Base-by-base conservation (phyloP, 2,329 filamentous ascomycete species). In the Leptographium lundbergii region DNA sequence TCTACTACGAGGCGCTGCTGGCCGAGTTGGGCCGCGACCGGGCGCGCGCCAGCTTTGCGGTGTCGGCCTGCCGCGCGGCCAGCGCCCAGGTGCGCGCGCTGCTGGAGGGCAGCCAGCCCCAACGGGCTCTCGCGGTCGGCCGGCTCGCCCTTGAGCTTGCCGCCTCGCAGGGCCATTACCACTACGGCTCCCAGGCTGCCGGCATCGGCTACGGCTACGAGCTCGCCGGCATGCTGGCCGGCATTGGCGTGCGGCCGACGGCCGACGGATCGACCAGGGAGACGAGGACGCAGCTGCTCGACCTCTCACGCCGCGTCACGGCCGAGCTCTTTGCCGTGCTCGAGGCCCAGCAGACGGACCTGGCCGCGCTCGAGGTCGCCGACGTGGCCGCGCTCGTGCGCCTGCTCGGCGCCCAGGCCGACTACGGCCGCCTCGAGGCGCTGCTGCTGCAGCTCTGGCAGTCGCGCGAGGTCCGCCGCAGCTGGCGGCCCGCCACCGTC, bases 381-480 rank as follows among this genome's bases (percentile, higher is more conserved):
- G 75, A 78, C 45, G 66, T 80, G 1, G 72, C 72, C 22, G 72
- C 73, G 9, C 68, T 79, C 1, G 70, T 77, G 32, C 71, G 71
- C 11, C 68, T 80, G 4, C 70, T 81, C 1, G 77, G 76, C 34
- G 72, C 74, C 27, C 76, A 79, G 60, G 65, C 70, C 59, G 76
- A 78, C 64, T 77, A 72, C 60, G 66, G 67, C 24, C 75, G 77
- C 56, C 71, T 78, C 13, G 75, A 78, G 63, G 64, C 68, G 65
- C 61, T 70, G 25, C 65, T 71, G 27, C 65, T 66, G 19, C 64
- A 63, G 9, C 66, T 71, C 53, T 71, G 69, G 69, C 65, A 63
- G 54, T 71, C 69, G 19, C 68, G 69, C 57, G 69, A 70, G 60
- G 68, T 70, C 9, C 68, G 70, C 50, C 68, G 68, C 62, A 66